These are phyloP conservation scores for Puya raimondii DNA, from an alignment of 176 grass and related monocot genomes.

Conservation along the genomic window DNA sequence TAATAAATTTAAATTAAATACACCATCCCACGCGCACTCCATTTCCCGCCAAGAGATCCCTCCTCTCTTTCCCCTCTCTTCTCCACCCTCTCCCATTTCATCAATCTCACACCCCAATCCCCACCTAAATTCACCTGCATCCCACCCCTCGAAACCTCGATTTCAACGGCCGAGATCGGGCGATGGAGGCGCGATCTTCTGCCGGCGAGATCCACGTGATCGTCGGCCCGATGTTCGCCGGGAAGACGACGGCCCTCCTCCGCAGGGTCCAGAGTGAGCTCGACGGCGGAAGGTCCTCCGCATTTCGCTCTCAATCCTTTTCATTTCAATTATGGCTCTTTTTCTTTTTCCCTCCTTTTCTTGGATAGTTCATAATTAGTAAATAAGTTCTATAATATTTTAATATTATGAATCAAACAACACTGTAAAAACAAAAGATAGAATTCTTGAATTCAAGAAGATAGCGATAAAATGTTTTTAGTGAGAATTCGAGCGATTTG, in stretches of 20 bases:
- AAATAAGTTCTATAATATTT: not conserved
- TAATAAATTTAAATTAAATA: too few species aligned
- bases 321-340: too few species aligned
- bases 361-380: not conserved
- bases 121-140: not conserved
- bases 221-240: constrained; percentile 76
- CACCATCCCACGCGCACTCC: too few species aligned
- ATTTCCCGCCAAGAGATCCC: too few species aligned
- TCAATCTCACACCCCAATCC: too few species aligned
- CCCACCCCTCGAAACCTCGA: not conserved
- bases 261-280: constrained; percentile 53
- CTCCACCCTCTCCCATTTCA: too few species aligned
- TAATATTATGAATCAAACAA: not conserved
- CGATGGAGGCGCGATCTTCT: constrained; percentile 20
- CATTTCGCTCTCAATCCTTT: not conserved
- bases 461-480: too few species aligned
- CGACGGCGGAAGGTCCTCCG: constrained; percentile 46
- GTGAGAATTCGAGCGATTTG: too few species aligned
- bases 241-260: constrained; percentile 81
- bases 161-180: not conserved
- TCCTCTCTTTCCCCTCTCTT: too few species aligned
- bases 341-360: not conserved
- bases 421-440: too few species aligned
- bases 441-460: too few species aligned
- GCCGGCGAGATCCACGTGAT: constrained; percentile 89